A percentile compares a stretch with the other conserved stretches of the same genome.
Evolutionary conservation across 257 asterid genomes (phyloP).

Genomic region (Ocimum tenuiflorum): DNA sequence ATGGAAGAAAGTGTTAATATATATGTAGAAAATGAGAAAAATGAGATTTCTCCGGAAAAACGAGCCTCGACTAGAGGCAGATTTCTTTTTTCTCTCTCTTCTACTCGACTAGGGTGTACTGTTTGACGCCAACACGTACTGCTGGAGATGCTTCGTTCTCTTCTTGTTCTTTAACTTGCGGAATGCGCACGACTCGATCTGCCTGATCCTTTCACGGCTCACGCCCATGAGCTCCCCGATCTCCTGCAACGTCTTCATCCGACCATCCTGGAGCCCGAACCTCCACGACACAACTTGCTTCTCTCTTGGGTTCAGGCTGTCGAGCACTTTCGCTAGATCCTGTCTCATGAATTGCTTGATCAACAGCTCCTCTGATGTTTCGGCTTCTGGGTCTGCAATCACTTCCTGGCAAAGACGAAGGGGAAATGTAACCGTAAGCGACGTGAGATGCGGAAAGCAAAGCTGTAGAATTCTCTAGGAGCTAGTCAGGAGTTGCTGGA

Average conservation of each 20-base stretch:
- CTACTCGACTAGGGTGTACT: conserved; percentile 8
- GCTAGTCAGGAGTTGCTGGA: too few relatives aligned
- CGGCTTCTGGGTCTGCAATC: conserved; percentile 80
- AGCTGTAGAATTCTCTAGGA: too few relatives aligned
- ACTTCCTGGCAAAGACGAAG: conserved; percentile 47
- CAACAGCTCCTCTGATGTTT: conserved; percentile 67
- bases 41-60: not conserved
- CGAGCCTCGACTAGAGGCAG: conserved; percentile 19
- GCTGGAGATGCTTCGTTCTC: conserved; percentile 67
- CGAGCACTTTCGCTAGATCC: conserved; percentile 65
- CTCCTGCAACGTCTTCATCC: conserved; percentile 83
- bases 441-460: too few relatives aligned
- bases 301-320: conserved; percentile 70
- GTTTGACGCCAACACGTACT: conserved; percentile 44
- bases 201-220: conserved; percentile 87
- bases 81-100: conserved; percentile 3
- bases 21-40: conserved; percentile 7
- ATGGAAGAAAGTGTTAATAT: too few relatives aligned
- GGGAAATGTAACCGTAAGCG: not conserved
- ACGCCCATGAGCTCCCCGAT: conserved; percentile 91
- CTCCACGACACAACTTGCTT: conserved; percentile 73
- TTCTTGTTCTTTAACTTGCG: conserved; percentile 89
- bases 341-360: conserved; percentile 70
- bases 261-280: conserved; percentile 78
- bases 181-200: conserved; percentile 74